Evolutionary conservation across 2,329 filamentous ascomycete species (phyloP).

Genomic region (Sporothrix protearum): DNA sequence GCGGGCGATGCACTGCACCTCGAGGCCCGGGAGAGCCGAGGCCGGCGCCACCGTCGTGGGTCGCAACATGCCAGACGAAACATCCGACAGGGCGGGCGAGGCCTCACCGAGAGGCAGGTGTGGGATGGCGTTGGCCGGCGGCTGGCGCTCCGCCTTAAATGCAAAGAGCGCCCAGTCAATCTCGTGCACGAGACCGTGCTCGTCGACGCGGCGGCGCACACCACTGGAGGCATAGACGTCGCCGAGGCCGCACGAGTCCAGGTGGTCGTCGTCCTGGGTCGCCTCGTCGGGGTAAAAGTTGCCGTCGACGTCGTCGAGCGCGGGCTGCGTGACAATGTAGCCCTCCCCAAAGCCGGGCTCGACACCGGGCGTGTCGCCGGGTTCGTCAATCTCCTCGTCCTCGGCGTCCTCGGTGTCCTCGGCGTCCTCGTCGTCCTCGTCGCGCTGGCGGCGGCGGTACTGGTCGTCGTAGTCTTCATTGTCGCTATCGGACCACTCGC

Average conservation of each 20-base stretch:
- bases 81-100: conserved; percentile 15
- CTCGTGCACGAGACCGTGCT: conserved; percentile 74
- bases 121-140: conserved; percentile 68
- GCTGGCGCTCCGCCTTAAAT: conserved; percentile 67
- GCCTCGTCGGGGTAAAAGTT: conserved; percentile 75
- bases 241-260: conserved; percentile 76
- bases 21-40: conserved; percentile 64
- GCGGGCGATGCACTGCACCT: conserved; percentile 83
- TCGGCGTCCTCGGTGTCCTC: conserved; percentile 42
- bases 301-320: conserved; percentile 78
- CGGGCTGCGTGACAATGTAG: conserved; percentile 84
- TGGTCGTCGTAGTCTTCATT: conserved; percentile 49
- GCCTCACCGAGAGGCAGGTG: conserved; percentile 27
- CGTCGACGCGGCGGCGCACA: conserved; percentile 68
- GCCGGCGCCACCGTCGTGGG: conserved; percentile 58
- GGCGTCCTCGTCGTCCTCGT: conserved; percentile 42
- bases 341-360: conserved; percentile 70
- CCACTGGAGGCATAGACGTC: conserved; percentile 87
- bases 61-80: conserved; percentile 38
- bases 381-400: conserved; percentile 47
- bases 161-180: conserved; percentile 94
- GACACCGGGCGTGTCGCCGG: conserved; percentile 75
- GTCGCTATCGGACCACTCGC: conserved; percentile 47
- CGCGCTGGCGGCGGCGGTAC: conserved; percentile 33
- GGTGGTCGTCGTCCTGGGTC: conserved; percentile 73